Percentiles rank a stretch among this genome's conserved stretches.
Conservation (phyloP, 192 early-diverging fungal genomes). For the Umbelopsis ramanniana region DNA sequence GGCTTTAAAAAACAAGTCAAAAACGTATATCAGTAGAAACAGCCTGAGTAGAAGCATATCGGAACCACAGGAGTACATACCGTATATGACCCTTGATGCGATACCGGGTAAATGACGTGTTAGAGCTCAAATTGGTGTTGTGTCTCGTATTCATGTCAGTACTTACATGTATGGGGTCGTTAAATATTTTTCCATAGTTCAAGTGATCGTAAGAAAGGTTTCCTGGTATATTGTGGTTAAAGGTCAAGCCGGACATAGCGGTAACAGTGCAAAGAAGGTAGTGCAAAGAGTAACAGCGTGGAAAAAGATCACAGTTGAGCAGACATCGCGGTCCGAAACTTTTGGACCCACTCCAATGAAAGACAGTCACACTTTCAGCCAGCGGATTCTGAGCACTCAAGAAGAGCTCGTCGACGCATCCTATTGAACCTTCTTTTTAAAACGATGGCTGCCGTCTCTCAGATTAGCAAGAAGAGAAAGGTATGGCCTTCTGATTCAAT, state of each 20-base stretch:
- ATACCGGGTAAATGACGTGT: too few species aligned
- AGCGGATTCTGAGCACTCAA: background rate
- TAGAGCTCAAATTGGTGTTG: background rate
- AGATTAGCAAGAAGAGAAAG: conserved; percentile 75
- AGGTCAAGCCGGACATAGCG: conserved; percentile 1
- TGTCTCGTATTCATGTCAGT: background rate
- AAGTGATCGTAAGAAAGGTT: background rate
- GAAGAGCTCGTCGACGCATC: background rate
- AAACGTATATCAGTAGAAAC: background rate
- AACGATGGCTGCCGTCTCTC: conserved; percentile 42
- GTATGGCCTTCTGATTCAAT: conserved; percentile 30
- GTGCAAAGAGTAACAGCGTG: background rate
- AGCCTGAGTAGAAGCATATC: background rate
- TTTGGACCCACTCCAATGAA: background rate
- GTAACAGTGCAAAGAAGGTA: background rate
- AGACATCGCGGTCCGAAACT: background rate
- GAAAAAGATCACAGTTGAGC: background rate
- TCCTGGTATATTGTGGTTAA: background rate
- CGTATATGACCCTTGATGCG: conserved; percentile 2
- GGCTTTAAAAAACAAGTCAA: conserved; percentile 62
- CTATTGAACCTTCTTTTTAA: conserved; percentile 20
- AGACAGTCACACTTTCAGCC: background rate
- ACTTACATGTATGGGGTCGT: conserved; percentile 76
- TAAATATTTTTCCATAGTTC: conserved; percentile 47
- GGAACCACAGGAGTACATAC: background rate